Conservation (phyloP, 1,284 basidiomycete species). For the Rhodotorula sp. region DNA sequence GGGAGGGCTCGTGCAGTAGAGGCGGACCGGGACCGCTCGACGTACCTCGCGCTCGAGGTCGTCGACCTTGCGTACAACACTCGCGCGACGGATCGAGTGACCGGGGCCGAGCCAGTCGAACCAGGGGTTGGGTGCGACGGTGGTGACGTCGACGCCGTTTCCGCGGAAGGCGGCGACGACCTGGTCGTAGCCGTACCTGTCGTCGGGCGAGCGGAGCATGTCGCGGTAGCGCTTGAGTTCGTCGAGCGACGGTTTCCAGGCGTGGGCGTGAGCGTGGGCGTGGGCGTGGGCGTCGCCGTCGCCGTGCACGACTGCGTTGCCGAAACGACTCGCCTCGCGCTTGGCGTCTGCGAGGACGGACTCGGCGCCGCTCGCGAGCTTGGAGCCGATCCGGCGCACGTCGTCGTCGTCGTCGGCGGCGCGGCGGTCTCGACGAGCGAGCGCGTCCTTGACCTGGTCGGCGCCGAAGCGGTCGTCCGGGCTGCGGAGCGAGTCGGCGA, state of each 20-base stretch:
- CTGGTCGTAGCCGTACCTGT: constrained; percentile 14
- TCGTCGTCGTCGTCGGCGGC: constrained; percentile 1
- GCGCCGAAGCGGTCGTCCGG: constrained; percentile 4
- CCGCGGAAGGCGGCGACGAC: constrained; percentile 15
- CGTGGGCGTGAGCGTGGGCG: no score
- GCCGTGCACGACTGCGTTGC: no score
- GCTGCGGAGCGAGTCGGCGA: neutral
- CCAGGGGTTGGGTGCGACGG: constrained; percentile 7
- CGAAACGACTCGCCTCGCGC: no score
- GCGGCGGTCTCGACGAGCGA: neutral
- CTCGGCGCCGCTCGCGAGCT: neutral
- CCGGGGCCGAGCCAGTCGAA: constrained; percentile 17
- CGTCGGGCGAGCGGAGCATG: neutral
- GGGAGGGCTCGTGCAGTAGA: no score
- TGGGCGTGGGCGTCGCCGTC: no score
- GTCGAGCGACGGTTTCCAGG: no score
- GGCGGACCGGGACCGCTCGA: no score
- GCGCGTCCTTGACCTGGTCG: constrained; percentile 11
- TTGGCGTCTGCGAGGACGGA: no score
- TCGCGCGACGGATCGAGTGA: neutral
- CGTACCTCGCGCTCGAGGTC: constrained; percentile 24
- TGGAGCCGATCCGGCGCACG: no score
- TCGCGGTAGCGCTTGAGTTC: constrained; percentile 3
- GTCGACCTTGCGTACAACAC: constrained; percentile 8
- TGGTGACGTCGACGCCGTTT: constrained; percentile 8